Evolutionary conservation across 1,284 basidiomycete genomes (phyloP), one percentile per base, ranked within the genome.

Genomic region (Ustilago bromivora): DNA sequence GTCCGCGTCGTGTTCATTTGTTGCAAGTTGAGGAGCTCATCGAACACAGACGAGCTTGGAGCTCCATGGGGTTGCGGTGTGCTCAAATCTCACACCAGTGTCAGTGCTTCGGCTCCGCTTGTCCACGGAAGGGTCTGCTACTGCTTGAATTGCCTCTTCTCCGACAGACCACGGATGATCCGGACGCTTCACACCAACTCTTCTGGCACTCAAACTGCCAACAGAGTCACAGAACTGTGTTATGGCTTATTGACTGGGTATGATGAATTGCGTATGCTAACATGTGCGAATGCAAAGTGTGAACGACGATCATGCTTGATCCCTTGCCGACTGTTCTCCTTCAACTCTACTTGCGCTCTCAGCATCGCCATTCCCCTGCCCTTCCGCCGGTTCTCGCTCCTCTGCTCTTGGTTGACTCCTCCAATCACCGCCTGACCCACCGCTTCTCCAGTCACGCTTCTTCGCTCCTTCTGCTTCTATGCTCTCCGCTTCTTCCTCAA

Each of bases 391-490:
- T 19, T 28, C 54, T 12, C 60, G 38, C 5, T 62, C 36, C 28
- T 57, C 51, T 19, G 60, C 60, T 46, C 61, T 47, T 0, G 70
- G 70, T 34, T 66, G 70, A 64, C 57, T 73, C 40, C 66, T 61
- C 71, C 71, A 73, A 53, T 73, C 71, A 13, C 49, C 49, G 6
- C 49, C 49, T 32, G 49, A 34, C 9, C 49, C 49, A 11, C 31
- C 49, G 49, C 49, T 51, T 32, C 31, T 51, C 49, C 49, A 51
- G n/a, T 32, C 31, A 13, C 49, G 49, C 49, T 51, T 51, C 31
- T 28, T 17, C 49, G 11, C 15, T 51, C 12, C 49, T 57, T 61
- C n/a, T 58, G 47, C 38, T 66, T 69, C 46, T 17, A 35, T 13
- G 54, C 64, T 17, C 34, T 46, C 7, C 32, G 35, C 32, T 57